Percentiles rank a stretch among this genome's conserved stretches.
phyloP scores from a whole-genome alignment of 2,329 filamentous ascomycete genomes.

The Aureobasidium sp. region DNA sequence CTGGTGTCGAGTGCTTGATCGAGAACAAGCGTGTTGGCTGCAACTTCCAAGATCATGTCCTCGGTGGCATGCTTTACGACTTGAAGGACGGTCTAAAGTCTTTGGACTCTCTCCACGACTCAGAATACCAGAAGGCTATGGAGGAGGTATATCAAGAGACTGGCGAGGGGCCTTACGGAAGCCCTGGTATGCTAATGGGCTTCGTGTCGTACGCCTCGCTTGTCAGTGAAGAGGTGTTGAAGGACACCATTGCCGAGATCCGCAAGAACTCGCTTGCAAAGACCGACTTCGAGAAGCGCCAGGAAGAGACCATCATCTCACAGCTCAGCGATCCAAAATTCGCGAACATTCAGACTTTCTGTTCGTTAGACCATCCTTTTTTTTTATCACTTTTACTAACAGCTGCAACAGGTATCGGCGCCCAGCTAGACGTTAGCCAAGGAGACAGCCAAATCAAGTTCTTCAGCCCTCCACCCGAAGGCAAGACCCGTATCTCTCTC shows the following conservation, averaged over 20 bases:
- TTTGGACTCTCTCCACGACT: slow-evolving; percentile 29
- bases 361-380: slow-evolving; percentile 20
- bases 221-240: slow-evolving; percentile 24
- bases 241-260: slow-evolving; percentile 27
- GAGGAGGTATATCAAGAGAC: slow-evolving; percentile 29
- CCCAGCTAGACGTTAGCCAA: slow-evolving; percentile 25
- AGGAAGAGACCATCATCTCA: slow-evolving; percentile 27
- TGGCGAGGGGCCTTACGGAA: slow-evolving; percentile 28
- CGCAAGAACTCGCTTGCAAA: slow-evolving; percentile 28
- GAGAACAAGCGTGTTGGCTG: slow-evolving; percentile 40
- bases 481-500: slow-evolving; percentile 26
- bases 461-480: slow-evolving; percentile 27
- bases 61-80: slow-evolving; percentile 26
- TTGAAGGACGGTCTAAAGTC: slow-evolving; percentile 26
- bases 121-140: slow-evolving; percentile 30
- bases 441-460: slow-evolving; percentile 26
- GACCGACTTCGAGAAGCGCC: slow-evolving; percentile 30
- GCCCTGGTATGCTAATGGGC: slow-evolving; percentile 31
- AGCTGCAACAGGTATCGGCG: slow-evolving; percentile 21
- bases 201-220: slow-evolving; percentile 29
- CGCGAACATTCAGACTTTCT: slow-evolving; percentile 32
- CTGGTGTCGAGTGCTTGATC: slow-evolving; percentile 36
- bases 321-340: slow-evolving; percentile 29
- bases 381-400: not conserved
- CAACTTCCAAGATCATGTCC: slow-evolving; percentile 42